These are phyloP conservation scores for Mycena sanguinolenta DNA, from an alignment of 768 basidiomycete species.

Conservation along the genomic window DNA sequence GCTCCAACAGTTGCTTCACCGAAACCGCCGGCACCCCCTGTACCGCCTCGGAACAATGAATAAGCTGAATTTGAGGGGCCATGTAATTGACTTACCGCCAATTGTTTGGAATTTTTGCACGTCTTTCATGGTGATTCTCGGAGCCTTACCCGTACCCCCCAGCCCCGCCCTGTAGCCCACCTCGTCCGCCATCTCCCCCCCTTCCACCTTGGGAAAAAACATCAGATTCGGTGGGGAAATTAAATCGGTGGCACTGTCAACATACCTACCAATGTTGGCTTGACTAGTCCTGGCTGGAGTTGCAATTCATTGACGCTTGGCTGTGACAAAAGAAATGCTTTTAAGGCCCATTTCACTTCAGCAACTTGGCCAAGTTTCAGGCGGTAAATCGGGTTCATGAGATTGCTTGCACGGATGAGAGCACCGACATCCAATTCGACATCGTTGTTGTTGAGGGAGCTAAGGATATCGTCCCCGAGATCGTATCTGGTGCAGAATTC, in stretches of 20 bases:
- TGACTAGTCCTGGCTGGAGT: background rate
- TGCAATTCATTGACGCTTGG: background rate
- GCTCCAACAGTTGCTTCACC: too few relatives aligned
- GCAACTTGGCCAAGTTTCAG: slow-evolving; percentile 3
- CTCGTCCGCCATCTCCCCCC: background rate
- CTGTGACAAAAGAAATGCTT: background rate
- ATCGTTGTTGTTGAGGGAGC: background rate
- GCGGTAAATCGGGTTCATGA: background rate
- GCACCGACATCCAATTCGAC: background rate
- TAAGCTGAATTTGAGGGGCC: too few relatives aligned
- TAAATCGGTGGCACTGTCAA: background rate
- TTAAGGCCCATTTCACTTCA: slow-evolving; percentile 4
- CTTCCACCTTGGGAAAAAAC: background rate
- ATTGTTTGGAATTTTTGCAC: background rate
- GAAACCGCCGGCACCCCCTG: too few relatives aligned
- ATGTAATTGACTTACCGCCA: background rate
- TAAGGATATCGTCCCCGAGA: too few relatives aligned
- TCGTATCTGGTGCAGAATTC: too few relatives aligned
- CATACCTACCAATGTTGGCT: slow-evolving; percentile 1
- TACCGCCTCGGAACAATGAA: too few relatives aligned
- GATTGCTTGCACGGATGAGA: background rate
- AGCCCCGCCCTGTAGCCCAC: background rate
- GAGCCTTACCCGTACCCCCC: background rate
- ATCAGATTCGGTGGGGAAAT: background rate
- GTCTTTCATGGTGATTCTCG: background rate